Evolutionary conservation across 1,284 basidiomycete genomes (phyloP), one percentile per base, ranked within the genome.

Genomic region (Apiotrichum laibachii): DNA sequence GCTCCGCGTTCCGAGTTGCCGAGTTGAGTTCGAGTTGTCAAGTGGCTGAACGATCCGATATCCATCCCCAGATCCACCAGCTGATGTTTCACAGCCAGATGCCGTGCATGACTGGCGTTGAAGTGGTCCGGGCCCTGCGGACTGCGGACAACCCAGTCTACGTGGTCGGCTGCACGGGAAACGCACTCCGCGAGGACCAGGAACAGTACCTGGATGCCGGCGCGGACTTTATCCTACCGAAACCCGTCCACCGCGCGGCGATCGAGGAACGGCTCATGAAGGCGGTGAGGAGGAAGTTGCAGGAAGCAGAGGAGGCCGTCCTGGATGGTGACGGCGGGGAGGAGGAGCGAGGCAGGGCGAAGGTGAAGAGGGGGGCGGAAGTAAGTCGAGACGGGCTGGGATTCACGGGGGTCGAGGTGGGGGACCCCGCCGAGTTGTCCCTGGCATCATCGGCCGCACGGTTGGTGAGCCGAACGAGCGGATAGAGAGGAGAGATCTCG

Each of bases 71-170:
- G 26, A 31, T 31, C 7, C 26, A 7, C 26, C 26, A 31, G 55
- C 55, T 56, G 55, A 56, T 42, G 10, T 6, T 19, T 12, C 22
- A 10, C 55, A 71, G 77, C 61, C 78, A 78, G 72, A 78, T 78
- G 80, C 90, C 89, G 5, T 81, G 89, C 46, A 82, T 90, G 81
- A 87, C 87, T 53, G 91, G 91, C 19, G 77, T 92, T 44, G 86
- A 87, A 63, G 83, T 86, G 34, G 85, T 89, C 2, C 73, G 82
- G 53, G 85, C 84, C 69, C 78, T 93, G 45, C 80, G 90, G 53
- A 80, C 82, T 60, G 75, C 88, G 69, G 86, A 86, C 16, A 82
- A 87, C 67, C 80, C 76, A 13, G 85, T 90, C 67, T 89, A 89
- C 68, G 85, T 92, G 22, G 88, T 90, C 12, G 37, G 37, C 2